Base-by-base conservation (phyloP, 2,329 filamentous ascomycete genomes). In the Talaromyces islandicus region DNA sequence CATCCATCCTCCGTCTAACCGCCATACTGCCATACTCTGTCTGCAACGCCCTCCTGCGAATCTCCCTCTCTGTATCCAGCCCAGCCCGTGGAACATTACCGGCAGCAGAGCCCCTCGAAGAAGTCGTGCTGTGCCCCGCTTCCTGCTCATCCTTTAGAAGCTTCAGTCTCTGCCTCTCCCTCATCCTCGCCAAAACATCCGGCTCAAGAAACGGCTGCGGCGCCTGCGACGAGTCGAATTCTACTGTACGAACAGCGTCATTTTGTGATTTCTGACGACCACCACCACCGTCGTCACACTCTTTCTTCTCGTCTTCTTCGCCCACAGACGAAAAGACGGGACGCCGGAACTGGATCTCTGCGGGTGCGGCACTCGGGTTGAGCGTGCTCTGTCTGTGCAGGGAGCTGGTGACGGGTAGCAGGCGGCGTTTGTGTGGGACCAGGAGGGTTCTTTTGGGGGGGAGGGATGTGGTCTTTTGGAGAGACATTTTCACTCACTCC, bases 121-220 rank as follows among this genome's bases (percentile, higher is more conserved):
- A 17, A 59, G 14, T n/a, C 4, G n/a, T n/a, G n/a, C n/a, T n/a
- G n/a, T n/a, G n/a, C n/a, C n/a, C n/a, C n/a, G 25, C 27, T 54
- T n/a, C 29, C 32, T 41, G 7, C 19, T 43, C 52, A 4, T 48
- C 19, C 43, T 51, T 48, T 52, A n/a, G n/a, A n/a, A n/a, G 30
- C 27, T 32, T 41, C 50, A 64, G 57, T 60, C 61, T 60, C 62
- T 38, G 25, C 27, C 12, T 29, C 48, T 59, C 57, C 27, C 69
- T 58, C 54, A 75, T 69, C 12, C 61, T 67, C 59, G 72, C 71
- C 64, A 75, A 71, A 10, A 64, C 54, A 6, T 63, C 66, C 7
- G 73, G 71, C 60, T 77, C 73, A 9, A 77, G 66, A 57, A 78
- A 77, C 24, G 73, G 75, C 62, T 77, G 73, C 35, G 72, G 66